Evolutionary conservation across 768 basidiomycete genomes (phyloP).

Genomic region (Serendipita sp.): DNA sequence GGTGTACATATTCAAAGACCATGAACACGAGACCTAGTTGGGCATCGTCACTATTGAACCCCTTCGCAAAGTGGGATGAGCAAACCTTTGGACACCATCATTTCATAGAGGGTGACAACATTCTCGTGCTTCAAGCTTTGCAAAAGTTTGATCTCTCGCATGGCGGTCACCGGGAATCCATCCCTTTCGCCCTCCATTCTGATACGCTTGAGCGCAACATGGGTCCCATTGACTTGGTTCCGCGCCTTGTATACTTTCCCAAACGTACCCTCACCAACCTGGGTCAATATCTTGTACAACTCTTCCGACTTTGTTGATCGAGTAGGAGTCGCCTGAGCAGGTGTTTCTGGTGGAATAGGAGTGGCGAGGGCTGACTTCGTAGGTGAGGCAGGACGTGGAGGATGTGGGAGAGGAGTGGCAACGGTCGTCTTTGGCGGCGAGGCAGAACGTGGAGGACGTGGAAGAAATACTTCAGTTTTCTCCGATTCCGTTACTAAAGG

Average conservation of each 20-base stretch:
- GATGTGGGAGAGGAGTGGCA: neutral
- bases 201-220: conserved; percentile 90
- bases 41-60: neutral
- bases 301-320: conserved; percentile 23
- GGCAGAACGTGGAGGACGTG: neutral
- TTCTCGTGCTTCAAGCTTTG: conserved; percentile 85
- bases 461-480: neutral
- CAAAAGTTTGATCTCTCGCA: conserved; percentile 95
- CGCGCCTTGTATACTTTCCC: conserved; percentile 96
- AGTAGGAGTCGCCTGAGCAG: neutral
- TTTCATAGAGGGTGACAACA: conserved; percentile 79
- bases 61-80: neutral
- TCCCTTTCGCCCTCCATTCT: conserved; percentile 96
- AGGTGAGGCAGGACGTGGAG: neutral
- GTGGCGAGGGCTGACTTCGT: neutral
- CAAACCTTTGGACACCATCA: conserved; percentile 96
- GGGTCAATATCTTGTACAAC: conserved; percentile 72
- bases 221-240: conserved; percentile 54
- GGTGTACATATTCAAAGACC: conserved; percentile 99
- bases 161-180: conserved; percentile 96
- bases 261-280: conserved; percentile 97
- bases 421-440: neutral
- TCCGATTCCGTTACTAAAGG: neutral
- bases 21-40: conserved; percentile 80
- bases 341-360: neutral